Evolutionary conservation across 192 early-diverging fungal species (phyloP).

Genomic region (Coemansia sp.): DNA sequence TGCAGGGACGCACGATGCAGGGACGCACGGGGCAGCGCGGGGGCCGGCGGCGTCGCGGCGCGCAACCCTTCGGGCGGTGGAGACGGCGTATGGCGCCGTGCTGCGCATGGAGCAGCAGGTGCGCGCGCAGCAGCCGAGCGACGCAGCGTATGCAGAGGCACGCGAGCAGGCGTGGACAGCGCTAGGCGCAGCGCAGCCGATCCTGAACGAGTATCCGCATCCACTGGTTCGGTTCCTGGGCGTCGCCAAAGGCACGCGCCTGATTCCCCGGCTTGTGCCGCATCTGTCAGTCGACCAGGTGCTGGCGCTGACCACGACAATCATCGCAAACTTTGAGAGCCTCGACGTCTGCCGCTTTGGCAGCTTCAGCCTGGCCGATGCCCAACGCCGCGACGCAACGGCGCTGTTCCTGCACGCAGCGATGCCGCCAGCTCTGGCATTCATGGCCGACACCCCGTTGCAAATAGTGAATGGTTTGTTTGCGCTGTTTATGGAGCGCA

Average conservation of each 20-base stretch:
- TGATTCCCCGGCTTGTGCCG: constrained; percentile 81
- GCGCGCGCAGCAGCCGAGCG: constrained; percentile 59
- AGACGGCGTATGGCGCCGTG: constrained; percentile 76
- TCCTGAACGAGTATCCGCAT: constrained; percentile 65
- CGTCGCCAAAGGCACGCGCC: constrained; percentile 84
- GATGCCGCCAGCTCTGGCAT: constrained; percentile 78
- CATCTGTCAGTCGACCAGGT: constrained; percentile 77
- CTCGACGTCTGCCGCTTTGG: constrained; percentile 64
- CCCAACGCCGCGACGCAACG: constrained; percentile 62
- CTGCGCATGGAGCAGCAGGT: constrained; percentile 82
- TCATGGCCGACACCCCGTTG: constrained; percentile 82
- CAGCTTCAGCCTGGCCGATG: constrained; percentile 28
- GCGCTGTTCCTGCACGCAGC: constrained; percentile 87
- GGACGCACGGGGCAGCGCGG: constrained; percentile 35
- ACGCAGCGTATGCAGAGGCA: constrained; percentile 27
- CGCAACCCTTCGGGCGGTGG: constrained; percentile 66
- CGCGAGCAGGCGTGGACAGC: constrained; percentile 39
- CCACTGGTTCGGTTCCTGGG: constrained; percentile 85
- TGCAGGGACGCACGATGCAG: constrained; percentile 26
- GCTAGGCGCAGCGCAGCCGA: constrained; percentile 49
- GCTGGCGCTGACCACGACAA: constrained; percentile 70
- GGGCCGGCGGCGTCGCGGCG: constrained; percentile 58
- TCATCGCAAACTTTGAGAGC: constrained; percentile 74
- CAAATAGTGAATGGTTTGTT: constrained; percentile 78
- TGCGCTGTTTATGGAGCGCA: constrained; percentile 83